Evolutionary conservation across 179 eudicot genomes (phyloP), one percentile per base, ranked within the genome.

Genomic region (Beta lomatogona): DNA sequence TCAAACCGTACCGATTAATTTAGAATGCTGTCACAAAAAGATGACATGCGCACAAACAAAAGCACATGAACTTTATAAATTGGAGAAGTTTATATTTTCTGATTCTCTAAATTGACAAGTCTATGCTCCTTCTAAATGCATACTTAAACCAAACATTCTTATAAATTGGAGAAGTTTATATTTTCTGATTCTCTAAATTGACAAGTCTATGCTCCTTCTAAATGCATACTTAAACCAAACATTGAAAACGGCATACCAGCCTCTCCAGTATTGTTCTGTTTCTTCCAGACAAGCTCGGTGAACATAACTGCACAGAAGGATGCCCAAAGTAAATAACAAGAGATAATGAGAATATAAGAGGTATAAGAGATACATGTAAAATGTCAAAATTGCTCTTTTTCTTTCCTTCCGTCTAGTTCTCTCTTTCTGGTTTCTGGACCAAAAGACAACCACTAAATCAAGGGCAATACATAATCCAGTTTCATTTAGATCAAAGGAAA

Each of bases 251-350:
- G 54, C 86, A 82, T 93, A 95, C 98, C 98, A 95, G 90, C 95
- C 94, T 89, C 91, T 89, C 98, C 98, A 95, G 77, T 91, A 92
- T 63, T 92, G 92, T 78, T 93, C 98, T 44, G 98, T 93, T 87
- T 93, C 90, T 87, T 89, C 97, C 79, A 95, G 86, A 74, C 77
- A 85, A 73, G 97, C 93, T 63, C 97, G 91, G 85, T 90, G 90
- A 53, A 90, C 79, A 73, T 92, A 95, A 89, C 98, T 94, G 92
- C 82, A 91, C 73, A 84, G 9, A 80, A 78, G 64, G 54, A 31
- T 36, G 36, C 59, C 21, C 31, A 31, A 73, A 60, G 77, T 64
- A 61, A 41, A 58, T 41, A 58, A 31, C 79, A 81, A 6, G 16
- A 59, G 0, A 65, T 64, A 41, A 63, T 21, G 9, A 54, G 18